Conservation (phyloP, 371 early-diverging fungal species). For the Mucor saturninus region DNA sequence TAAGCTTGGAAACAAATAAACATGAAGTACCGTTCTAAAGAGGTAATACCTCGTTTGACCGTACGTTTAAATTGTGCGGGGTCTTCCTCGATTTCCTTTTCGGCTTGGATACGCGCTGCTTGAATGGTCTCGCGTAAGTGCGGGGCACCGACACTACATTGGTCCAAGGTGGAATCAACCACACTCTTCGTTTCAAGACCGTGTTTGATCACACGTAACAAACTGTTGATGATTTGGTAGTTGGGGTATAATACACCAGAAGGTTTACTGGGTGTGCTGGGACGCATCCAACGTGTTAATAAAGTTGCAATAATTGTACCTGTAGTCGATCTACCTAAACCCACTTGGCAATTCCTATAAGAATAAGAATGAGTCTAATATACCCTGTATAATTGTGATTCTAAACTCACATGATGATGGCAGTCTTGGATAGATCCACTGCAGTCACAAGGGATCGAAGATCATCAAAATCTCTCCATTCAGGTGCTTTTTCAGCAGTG, state of each 20-base stretch:
- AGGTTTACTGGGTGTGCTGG: background rate
- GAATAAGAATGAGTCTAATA: background rate
- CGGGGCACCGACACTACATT: conserved; percentile 42
- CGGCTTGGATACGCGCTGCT: conserved; percentile 53
- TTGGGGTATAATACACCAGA: conserved; percentile 37
- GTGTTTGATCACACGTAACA: conserved; percentile 67
- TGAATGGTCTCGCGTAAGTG: conserved; percentile 65
- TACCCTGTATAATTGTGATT: too few relatives aligned
- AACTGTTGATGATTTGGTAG: conserved; percentile 70
- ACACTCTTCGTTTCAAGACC: conserved; percentile 65
- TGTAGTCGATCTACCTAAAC: conserved; percentile 69
- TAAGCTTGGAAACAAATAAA: conserved; percentile 72
- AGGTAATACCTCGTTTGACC: conserved; percentile 47
- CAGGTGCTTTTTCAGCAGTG: conserved; percentile 68
- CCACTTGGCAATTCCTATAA: conserved; percentile 72
- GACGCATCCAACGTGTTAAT: conserved; percentile 58
- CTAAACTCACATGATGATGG: conserved; percentile 49
- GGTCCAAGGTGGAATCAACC: conserved; percentile 67
- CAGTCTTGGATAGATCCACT: conserved; percentile 43
- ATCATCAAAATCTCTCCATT: conserved; percentile 64
- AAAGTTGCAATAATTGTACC: conserved; percentile 61
- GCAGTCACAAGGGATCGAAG: conserved; percentile 46
- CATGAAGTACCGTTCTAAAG: conserved; percentile 65
- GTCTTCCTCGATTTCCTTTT: conserved; percentile 44
- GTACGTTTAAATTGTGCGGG: conserved; percentile 31